A percentile compares a stretch with the other conserved stretches of the same genome.
Conservation (phyloP, 2,329 filamentous ascomycete genomes). For the Alternaria sp. region DNA sequence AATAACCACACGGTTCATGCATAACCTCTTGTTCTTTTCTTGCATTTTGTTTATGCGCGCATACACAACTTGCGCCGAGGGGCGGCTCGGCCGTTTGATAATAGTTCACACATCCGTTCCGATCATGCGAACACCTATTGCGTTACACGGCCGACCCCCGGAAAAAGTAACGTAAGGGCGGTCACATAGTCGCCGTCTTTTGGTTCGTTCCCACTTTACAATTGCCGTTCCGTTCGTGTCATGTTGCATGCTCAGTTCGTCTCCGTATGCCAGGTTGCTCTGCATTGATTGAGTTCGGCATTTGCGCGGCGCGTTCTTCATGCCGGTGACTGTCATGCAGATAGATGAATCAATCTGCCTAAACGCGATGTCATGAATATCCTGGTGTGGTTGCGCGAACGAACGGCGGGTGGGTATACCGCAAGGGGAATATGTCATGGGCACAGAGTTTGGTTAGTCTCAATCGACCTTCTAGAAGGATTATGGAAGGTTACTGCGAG, state of each 20-base stretch:
- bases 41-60: slow-evolving; percentile 1
- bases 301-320: slow-evolving; percentile 18
- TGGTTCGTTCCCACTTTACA: neutral
- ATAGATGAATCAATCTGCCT: neutral
- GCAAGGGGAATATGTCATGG: slow-evolving; percentile 11
- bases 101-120: slow-evolving; percentile 37
- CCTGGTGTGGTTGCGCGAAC: slow-evolving; percentile 5
- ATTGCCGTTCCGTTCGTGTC: slow-evolving; percentile 21
- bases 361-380: slow-evolving; percentile 13
- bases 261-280: slow-evolving; percentile 21
- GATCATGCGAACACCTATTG: slow-evolving; percentile 20
- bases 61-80: neutral
- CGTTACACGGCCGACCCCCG: slow-evolving; percentile 19
- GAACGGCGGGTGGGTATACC: slow-evolving; percentile 22
- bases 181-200: slow-evolving; percentile 7
- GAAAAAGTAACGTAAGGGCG: slow-evolving; percentile 19
- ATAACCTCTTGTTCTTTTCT: neutral
- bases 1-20: slow-evolving; percentile 9
- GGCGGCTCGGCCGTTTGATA: slow-evolving; percentile 32
- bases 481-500: slow-evolving; percentile 15
- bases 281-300: slow-evolving; percentile 19
- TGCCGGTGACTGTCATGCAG: slow-evolving; percentile 18
- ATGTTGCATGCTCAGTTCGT: slow-evolving; percentile 19
- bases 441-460: neutral
- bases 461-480: slow-evolving; percentile 28